Percentiles rank a stretch among this genome's conserved stretches.
phyloP scores from a whole-genome alignment of 208 protist species.

The Acanthamoeba castellanii region DNA sequence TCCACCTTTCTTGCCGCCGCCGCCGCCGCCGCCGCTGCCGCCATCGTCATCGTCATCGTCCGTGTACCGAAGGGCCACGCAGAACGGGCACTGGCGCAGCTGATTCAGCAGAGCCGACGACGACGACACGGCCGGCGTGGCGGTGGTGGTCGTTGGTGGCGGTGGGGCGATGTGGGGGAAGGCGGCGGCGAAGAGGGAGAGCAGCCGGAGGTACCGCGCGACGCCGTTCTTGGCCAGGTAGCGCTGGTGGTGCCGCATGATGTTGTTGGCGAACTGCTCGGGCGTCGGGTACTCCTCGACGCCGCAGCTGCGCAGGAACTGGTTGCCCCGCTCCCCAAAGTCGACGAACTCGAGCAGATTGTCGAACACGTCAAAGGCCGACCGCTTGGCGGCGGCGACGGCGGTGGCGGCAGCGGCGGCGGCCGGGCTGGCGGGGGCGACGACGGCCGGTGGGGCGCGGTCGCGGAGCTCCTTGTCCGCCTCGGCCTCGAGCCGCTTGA shows the following conservation, averaged over 20 bases:
- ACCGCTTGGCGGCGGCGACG: neutral
- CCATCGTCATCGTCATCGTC: neutral
- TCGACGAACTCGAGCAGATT: constrained; percentile 58
- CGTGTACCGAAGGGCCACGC: constrained; percentile 33
- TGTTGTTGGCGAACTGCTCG: constrained; percentile 55
- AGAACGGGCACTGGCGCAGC: constrained; percentile 29
- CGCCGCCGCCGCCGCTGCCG: neutral
- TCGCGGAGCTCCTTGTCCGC: neutral
- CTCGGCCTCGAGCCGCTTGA: neutral
- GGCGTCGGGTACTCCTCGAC: constrained; percentile 34
- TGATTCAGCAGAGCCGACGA: neutral
- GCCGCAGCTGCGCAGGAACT: neutral
- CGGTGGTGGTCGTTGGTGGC: neutral
- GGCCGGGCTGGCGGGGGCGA: neutral
- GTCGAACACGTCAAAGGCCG: constrained; percentile 30
- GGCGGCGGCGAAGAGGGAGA: neutral
- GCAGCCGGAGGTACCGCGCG: neutral
- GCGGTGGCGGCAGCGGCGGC: neutral
- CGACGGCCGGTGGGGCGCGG: neutral
- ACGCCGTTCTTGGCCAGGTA: constrained; percentile 55
- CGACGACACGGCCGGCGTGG: neutral
- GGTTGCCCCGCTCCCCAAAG: constrained; percentile 21
- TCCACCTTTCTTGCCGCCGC: neutral
- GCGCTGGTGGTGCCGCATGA: constrained; percentile 59
- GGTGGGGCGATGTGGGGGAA: neutral